These are phyloP conservation scores for Emmonsia crescens DNA, from an alignment of 2,329 filamentous ascomycete species.

Conservation along the genomic window DNA sequence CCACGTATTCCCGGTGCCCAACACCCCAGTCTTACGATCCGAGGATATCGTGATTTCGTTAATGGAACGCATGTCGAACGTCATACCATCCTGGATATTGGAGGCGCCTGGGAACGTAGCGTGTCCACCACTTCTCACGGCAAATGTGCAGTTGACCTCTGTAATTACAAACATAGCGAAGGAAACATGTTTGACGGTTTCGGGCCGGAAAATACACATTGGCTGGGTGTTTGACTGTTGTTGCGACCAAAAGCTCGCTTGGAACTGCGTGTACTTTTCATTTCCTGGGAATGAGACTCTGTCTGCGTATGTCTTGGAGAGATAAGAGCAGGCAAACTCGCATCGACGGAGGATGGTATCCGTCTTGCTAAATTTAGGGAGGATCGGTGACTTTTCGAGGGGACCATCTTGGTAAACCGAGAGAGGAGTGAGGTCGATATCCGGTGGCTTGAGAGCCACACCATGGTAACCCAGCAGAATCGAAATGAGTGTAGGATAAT, in stretches of 20 bases:
- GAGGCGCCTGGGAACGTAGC: constrained; percentile 46
- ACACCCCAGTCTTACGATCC: constrained; percentile 19
- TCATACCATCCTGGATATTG: constrained; percentile 36
- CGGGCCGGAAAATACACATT: constrained; percentile 26
- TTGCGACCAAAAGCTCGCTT: constrained; percentile 23
- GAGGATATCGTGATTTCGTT: constrained; percentile 20
- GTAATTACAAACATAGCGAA: constrained; percentile 22
- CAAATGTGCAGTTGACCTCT: constrained; percentile 35
- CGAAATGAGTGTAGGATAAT: not conserved
- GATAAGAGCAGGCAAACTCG: not conserved
- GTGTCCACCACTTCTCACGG: constrained; percentile 48
- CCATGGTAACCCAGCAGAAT: not conserved
- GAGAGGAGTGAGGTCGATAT: not conserved
- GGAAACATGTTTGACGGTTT: constrained; percentile 18
- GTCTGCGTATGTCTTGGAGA: not conserved
- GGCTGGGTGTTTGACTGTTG: constrained; percentile 27
- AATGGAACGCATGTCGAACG: constrained; percentile 23
- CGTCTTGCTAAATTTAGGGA: not conserved
- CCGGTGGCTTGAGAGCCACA: not conserved
- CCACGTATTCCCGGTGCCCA: constrained; percentile 29
- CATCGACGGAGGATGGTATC: not conserved
- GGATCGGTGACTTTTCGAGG: not conserved
- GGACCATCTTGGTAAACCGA: not conserved
- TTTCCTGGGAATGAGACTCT: not conserved
- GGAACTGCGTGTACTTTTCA: constrained; percentile 9